A percentile compares a stretch with the other conserved stretches of the same genome.
Conservation (phyloP, 306 rosid species). For the Cicer cuneatum region DNA sequence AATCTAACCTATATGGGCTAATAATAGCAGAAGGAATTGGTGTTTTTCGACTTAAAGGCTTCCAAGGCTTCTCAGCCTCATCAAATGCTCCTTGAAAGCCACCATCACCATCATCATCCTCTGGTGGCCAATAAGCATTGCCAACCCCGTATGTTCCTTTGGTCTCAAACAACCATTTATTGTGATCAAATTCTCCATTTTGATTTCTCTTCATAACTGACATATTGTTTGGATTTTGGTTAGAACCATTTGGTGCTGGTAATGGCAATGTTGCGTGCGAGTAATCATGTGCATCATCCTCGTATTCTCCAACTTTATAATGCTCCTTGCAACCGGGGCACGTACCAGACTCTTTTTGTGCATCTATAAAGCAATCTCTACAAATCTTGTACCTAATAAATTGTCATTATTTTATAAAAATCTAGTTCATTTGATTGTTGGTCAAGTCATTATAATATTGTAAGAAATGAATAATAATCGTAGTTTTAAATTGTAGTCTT, state of each 20-base stretch:
- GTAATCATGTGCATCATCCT: conserved; percentile 56
- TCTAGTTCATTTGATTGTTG: not conserved
- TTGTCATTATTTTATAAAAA: not conserved
- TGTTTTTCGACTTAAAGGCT: conserved; percentile 63
- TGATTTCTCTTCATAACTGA: conserved; percentile 82
- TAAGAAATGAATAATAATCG: too few relatives aligned
- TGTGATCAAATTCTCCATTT: conserved; percentile 86
- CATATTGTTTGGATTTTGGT: conserved; percentile 64
- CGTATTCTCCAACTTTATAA: conserved; percentile 64
- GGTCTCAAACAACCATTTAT: conserved; percentile 84
- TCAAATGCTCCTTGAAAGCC: conserved; percentile 56
- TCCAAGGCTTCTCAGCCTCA: conserved; percentile 67
- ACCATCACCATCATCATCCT: conserved; percentile 54
- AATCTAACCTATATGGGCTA: conserved; percentile 77
- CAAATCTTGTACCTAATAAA: conserved; percentile 78
- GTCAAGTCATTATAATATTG: too few relatives aligned
- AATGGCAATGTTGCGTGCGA: conserved; percentile 56
- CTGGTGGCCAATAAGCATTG: conserved; percentile 74
- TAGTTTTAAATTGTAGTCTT: too few relatives aligned
- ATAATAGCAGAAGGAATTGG: conserved; percentile 65
- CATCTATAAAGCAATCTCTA: conserved; percentile 85
- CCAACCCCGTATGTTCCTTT: conserved; percentile 90
- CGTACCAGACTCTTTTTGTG: conserved; percentile 62
- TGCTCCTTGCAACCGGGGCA: conserved; percentile 96
- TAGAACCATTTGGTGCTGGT: conserved; percentile 64